Percentiles rank a stretch among this genome's conserved stretches.
Conservation (phyloP, 2,329 filamentous ascomycete species). For the Pseudocercospora pini-densiflorae region DNA sequence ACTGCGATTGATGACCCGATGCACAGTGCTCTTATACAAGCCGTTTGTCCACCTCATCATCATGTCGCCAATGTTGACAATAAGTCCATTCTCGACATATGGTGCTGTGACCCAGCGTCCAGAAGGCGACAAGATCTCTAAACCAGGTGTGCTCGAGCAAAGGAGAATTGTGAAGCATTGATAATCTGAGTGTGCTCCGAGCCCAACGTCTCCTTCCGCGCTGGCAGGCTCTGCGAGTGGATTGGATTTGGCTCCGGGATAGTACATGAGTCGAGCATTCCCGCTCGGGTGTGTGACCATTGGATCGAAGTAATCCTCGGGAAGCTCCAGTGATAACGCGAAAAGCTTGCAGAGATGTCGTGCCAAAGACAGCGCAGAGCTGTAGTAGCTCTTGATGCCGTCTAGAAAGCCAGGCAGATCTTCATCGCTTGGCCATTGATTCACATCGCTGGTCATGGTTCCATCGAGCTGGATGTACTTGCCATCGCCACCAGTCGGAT, state of each 20-base stretch:
- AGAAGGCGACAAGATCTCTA: conserved; percentile 40
- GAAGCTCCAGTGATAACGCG: conserved; percentile 41
- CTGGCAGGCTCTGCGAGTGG: background rate
- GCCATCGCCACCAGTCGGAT: conserved; percentile 47
- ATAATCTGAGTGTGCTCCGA: conserved; percentile 40
- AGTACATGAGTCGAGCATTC: conserved; percentile 43
- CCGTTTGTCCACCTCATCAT: conserved; percentile 54
- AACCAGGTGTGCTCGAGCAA: conserved; percentile 25
- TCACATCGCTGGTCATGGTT: conserved; percentile 24
- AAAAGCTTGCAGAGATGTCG: conserved; percentile 45
- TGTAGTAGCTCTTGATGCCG: conserved; percentile 41
- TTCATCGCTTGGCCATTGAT: conserved; percentile 42
- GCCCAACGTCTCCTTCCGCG: conserved; percentile 32
- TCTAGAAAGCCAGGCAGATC: conserved; percentile 42
- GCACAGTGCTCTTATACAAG: conserved; percentile 50
- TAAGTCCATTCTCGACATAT: conserved; percentile 49
- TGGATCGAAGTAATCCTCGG: conserved; percentile 42
- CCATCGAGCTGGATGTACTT: conserved; percentile 47
- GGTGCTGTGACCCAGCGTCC: conserved; percentile 50
- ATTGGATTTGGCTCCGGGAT: conserved; percentile 31
- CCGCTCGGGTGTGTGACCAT: conserved; percentile 44
- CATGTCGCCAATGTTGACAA: conserved; percentile 58
- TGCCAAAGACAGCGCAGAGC: conserved; percentile 39
- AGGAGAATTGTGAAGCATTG: conserved; percentile 34
- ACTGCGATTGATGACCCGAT: conserved; percentile 52